Base-by-base conservation (phyloP, 495 filamentous ascomycete species). In the Astrothelium macrocarpum region DNA sequence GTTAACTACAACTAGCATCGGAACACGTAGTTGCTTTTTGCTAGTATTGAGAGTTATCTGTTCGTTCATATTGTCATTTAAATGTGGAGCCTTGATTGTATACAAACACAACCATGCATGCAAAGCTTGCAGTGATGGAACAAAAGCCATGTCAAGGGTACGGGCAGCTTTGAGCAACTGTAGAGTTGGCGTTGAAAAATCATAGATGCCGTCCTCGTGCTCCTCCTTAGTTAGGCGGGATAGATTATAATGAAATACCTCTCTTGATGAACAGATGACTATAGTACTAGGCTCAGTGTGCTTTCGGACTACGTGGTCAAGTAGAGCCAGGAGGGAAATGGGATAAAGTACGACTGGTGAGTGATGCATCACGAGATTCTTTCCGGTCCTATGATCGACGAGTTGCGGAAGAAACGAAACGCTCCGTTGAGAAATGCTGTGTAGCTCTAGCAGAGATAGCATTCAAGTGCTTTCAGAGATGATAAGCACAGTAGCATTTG, bases 81-180 rank as follows among this genome's bases (percentile, higher is more conserved):
- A 28, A 7, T n/a, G 20, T 14, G 34, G 74, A 1, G 78, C 72
- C 66, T 11, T 61, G 64, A 14, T 71, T 67, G 68, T 71, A 70
- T 78, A 86, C 49, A 82, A 78, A 34, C 87, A 75, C 0, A 95
- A 78, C 70, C 85, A 90, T 29, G 90, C 90, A 61, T 88, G 85
- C 5, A 95, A 82, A 76, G 87, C 85, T 34, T 89, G 85, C 45
- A 95, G 74, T 5, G 85, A 89, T 12, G 89, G 84, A 65, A 85
- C 80, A 75, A 91, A 96, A 39, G 84, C 76, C 1, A 91, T 72
- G 60, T 79, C 82, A 65, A 92, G 80, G 63, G 82, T 81, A 60
- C 81, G 81, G n/a, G 89, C 85, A 25, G 79, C 78, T 18, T 87
- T 78, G 42, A 95, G 77, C 56, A 87, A 79, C 64, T 85, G 80